Percentiles rank a stretch among this genome's conserved stretches.
Evolutionary conservation across 768 basidiomycete species (phyloP).

Genomic region (Termitomyces sp.): DNA sequence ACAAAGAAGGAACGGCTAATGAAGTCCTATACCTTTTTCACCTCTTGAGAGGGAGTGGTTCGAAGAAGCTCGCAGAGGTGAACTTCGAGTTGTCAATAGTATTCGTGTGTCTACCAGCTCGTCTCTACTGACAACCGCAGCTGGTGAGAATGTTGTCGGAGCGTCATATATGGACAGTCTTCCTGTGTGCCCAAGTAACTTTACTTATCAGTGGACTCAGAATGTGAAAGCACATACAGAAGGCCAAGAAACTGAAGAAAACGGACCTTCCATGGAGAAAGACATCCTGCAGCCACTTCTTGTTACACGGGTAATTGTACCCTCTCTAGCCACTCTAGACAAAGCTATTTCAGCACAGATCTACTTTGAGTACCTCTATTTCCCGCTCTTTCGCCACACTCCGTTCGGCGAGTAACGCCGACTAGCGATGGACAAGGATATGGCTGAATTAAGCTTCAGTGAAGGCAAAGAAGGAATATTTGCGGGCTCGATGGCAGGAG

Average conservation of each 20-base stretch:
- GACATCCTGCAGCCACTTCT: conserved; percentile 27
- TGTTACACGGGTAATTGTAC: conserved; percentile 60
- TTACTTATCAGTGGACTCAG: conserved; percentile 55
- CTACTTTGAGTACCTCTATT: conserved; percentile 91
- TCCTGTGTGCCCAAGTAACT: conserved; percentile 50
- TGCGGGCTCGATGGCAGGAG: conserved; percentile 73
- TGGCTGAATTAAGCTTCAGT: conserved; percentile 65
- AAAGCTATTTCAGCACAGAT: conserved; percentile 90
- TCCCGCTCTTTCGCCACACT: conserved; percentile 77
- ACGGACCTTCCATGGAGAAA: conserved; percentile 27
- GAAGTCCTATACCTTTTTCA: conserved; percentile 68
- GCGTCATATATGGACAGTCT: conserved; percentile 42
- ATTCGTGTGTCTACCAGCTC: background rate
- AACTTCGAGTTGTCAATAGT: conserved; percentile 74
- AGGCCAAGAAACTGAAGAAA: conserved; percentile 54
- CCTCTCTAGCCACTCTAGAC: conserved; percentile 88
- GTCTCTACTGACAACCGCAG: conserved; percentile 59
- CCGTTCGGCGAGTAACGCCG: conserved; percentile 83
- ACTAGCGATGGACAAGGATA: conserved; percentile 84
- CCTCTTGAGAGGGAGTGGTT: conserved; percentile 41
- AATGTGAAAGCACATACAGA: conserved; percentile 65
- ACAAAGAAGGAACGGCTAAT: conserved; percentile 69
- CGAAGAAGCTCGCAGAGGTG: conserved; percentile 39
- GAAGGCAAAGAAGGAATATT: conserved; percentile 64
- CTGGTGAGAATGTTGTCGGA: conserved; percentile 61